phyloP scores from a whole-genome alignment of 2,329 filamentous ascomycete genomes.

The Ophiostoma australiae region DNA sequence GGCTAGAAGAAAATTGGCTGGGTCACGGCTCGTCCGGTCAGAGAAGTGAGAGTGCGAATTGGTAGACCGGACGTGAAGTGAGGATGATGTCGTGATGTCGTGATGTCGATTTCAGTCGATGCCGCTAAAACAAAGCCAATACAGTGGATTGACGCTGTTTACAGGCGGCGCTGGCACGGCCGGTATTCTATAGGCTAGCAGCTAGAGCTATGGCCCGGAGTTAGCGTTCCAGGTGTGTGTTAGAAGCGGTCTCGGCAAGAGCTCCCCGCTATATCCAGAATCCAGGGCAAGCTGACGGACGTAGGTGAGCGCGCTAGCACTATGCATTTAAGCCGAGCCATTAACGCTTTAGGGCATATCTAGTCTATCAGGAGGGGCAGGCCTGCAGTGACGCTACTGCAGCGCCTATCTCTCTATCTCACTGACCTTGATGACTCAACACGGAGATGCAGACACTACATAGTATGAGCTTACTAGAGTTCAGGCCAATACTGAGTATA shows the following conservation, averaged over 20 bases:
- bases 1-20: neutral
- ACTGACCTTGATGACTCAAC: constrained; percentile 8
- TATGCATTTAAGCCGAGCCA: neutral
- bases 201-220: constrained; percentile 14
- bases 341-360: constrained; percentile 14
- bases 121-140: neutral
- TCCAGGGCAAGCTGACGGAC: neutral
- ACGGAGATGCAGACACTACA: neutral
- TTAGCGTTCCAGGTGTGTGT: constrained; percentile 15
- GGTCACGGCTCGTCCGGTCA: neutral
- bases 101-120: neutral
- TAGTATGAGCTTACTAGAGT: neutral
- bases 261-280: constrained; percentile 18
- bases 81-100: neutral
- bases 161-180: neutral
- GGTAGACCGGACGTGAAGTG: neutral
- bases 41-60: neutral
- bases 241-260: constrained; percentile 17
- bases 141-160: constrained; percentile 3
- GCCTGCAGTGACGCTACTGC: neutral
- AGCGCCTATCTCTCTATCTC: neutral
- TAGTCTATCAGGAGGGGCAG: neutral
- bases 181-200: neutral
- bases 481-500: neutral
- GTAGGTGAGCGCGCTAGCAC: neutral